These are phyloP conservation scores for Arthromyces matolae DNA, from an alignment of 768 basidiomycete species.

Conservation along the genomic window DNA sequence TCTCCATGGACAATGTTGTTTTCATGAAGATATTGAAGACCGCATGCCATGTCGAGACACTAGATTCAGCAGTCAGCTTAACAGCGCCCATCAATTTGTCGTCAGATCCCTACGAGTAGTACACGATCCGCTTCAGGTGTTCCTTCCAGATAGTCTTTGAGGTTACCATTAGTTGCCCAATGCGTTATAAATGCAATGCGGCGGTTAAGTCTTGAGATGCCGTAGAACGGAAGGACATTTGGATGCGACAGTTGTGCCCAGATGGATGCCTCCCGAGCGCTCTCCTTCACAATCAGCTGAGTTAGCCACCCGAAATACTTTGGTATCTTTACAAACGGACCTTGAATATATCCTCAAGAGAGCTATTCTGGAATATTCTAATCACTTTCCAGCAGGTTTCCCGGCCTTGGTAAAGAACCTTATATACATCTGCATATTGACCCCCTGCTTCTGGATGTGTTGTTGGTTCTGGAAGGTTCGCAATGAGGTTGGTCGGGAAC, in stretches of 20 bases:
- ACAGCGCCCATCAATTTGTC: background rate
- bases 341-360: background rate
- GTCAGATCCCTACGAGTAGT: slow-evolving; percentile 31
- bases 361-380: background rate
- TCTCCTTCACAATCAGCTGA: slow-evolving; percentile 3
- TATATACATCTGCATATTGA: slow-evolving; percentile 4
- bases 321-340: background rate
- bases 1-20: no score
- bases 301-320: background rate
- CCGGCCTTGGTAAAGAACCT: background rate
- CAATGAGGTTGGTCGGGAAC: slow-evolving; percentile 1
- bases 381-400: slow-evolving; percentile 7
- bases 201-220: slow-evolving; percentile 19
- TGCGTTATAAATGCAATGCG: slow-evolving; percentile 31
- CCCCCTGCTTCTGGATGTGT: background rate
- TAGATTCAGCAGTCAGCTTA: background rate
- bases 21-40: slow-evolving; percentile 13
- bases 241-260: slow-evolving; percentile 32
- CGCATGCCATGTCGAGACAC: slow-evolving; percentile 20
- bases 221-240: slow-evolving; percentile 31
- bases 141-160: slow-evolving; percentile 24
- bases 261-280: slow-evolving; percentile 12
- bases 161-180: slow-evolving; percentile 16
- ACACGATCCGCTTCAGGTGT: slow-evolving; percentile 22
- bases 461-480: background rate